Percentiles rank a stretch among this genome's conserved stretches.
phyloP scores from a whole-genome alignment of 495 filamentous ascomycete species.

The Podospora tetraspora region DNA sequence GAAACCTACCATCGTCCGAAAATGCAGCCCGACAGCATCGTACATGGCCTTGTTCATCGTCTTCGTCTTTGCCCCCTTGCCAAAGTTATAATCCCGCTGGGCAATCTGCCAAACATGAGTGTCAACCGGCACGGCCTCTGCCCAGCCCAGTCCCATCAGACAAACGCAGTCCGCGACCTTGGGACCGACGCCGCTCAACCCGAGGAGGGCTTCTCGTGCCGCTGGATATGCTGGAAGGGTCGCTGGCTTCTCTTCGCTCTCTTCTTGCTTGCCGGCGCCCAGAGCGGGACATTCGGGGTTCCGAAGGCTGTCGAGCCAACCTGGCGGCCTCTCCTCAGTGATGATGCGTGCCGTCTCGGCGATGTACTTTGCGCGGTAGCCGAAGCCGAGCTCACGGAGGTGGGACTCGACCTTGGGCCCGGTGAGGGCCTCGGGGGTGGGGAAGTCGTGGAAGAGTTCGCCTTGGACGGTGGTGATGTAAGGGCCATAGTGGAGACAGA shows the following conservation, averaged over 20 bases:
- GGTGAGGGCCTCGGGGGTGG: slow-evolving; percentile 63
- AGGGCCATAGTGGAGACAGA: slow-evolving; percentile 80
- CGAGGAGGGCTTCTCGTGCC: slow-evolving; percentile 75
- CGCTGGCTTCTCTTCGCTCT: background rate
- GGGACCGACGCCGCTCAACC: slow-evolving; percentile 81
- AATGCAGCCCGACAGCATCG: slow-evolving; percentile 83
- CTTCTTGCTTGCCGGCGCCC: slow-evolving; percentile 29
- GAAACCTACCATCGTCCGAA: slow-evolving; percentile 55
- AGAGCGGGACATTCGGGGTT: slow-evolving; percentile 69
- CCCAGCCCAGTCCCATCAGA: slow-evolving; percentile 96
- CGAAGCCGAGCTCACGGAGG: slow-evolving; percentile 81
- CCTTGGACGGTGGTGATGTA: slow-evolving; percentile 65
- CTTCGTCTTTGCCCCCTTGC: slow-evolving; percentile 68
- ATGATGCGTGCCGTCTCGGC: slow-evolving; percentile 76
- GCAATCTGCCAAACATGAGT: slow-evolving; percentile 99
- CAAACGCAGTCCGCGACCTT: slow-evolving; percentile 97
- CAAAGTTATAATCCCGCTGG: slow-evolving; percentile 89
- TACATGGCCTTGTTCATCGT: slow-evolving; percentile 85
- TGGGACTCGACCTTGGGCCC: slow-evolving; percentile 65
- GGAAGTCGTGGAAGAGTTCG: slow-evolving; percentile 82
- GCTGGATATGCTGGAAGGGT: slow-evolving; percentile 53
- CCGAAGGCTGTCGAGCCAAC: slow-evolving; percentile 69
- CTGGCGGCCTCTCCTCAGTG: slow-evolving; percentile 54
- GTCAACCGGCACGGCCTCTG: slow-evolving; percentile 89
- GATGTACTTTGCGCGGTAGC: slow-evolving; percentile 90